Evolutionary conservation across 371 early-diverging fungal species (phyloP).

Genomic region (Choanephora cucurbitarum): DNA sequence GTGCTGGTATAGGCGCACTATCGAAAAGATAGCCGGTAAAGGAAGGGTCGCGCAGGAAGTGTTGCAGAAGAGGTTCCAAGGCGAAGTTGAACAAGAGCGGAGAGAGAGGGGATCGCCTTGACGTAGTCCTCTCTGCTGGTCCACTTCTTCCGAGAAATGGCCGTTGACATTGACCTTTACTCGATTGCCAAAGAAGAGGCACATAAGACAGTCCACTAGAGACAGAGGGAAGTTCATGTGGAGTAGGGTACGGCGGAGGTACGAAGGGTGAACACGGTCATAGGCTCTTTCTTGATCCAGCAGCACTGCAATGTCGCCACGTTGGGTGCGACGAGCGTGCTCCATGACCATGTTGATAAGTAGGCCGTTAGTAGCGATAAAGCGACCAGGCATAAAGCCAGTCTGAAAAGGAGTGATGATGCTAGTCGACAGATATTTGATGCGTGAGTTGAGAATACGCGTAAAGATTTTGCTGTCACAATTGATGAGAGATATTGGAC

Average conservation of each 20-base stretch:
- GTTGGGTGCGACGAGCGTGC: constrained; percentile 1
- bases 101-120: too few relatives aligned
- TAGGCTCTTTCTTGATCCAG: constrained; percentile 29
- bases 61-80: too few relatives aligned
- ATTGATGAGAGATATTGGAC: constrained; percentile 20
- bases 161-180: too few relatives aligned
- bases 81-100: too few relatives aligned
- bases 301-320: constrained; percentile 5
- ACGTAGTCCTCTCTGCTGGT: too few relatives aligned
- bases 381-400: constrained; percentile 21
- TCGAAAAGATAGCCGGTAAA: too few relatives aligned
- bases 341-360: background rate
- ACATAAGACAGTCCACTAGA: constrained; percentile 5
- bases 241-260: constrained; percentile 8
- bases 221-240: constrained; percentile 14
- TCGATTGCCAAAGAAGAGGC: constrained; percentile 12
- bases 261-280: constrained; percentile 22
- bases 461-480: constrained; percentile 30
- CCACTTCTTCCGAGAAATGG: too few relatives aligned
- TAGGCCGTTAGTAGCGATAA: constrained; percentile 24
- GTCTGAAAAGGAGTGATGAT: constrained; percentile 18
- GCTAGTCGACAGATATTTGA: background rate
- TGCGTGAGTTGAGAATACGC: constrained; percentile 13
- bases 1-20: too few relatives aligned
- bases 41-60: too few relatives aligned